phyloP scores from a whole-genome alignment of 345 rosid genomes.

The Populus ilicifolia region DNA sequence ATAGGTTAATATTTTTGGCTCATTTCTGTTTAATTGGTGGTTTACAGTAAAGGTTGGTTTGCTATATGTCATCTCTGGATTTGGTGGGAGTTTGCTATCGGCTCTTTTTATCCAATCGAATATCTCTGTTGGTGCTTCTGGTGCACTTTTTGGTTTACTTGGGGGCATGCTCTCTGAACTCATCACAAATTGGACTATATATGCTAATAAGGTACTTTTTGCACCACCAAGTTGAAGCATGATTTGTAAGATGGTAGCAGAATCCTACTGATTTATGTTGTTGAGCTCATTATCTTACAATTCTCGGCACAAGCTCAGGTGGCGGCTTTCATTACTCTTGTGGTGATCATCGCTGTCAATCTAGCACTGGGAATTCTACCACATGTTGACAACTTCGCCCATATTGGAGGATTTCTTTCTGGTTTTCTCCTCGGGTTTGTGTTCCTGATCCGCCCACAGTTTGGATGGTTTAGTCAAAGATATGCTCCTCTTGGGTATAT shows the following conservation, averaged over 20 bases:
- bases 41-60: conserved; percentile 64
- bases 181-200: conserved; percentile 91
- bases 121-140: conserved; percentile 95
- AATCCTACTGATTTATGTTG: neutral
- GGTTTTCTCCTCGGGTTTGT: conserved; percentile 91
- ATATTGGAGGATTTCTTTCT: conserved; percentile 81
- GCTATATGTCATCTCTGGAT: conserved; percentile 79
- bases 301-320: conserved; percentile 34
- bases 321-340: conserved; percentile 63
- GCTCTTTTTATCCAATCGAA: conserved; percentile 76
- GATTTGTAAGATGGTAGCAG: neutral
- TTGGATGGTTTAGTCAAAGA: conserved; percentile 67
- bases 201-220: conserved; percentile 62
- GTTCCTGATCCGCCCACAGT: conserved; percentile 83
- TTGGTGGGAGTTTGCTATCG: conserved; percentile 91
- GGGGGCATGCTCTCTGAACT: conserved; percentile 97
- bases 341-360: conserved; percentile 67
- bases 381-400: conserved; percentile 96
- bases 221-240: neutral
- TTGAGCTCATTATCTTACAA: neutral
- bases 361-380: conserved; percentile 92
- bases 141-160: conserved; percentile 89
- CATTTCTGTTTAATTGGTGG: conserved; percentile 3
- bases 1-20: neutral
- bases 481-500: conserved; percentile 33